A percentile compares a stretch with the other conserved stretches of the same genome.
Conservation (phyloP, 345 rosid species). For the Citrus glauca region DNA sequence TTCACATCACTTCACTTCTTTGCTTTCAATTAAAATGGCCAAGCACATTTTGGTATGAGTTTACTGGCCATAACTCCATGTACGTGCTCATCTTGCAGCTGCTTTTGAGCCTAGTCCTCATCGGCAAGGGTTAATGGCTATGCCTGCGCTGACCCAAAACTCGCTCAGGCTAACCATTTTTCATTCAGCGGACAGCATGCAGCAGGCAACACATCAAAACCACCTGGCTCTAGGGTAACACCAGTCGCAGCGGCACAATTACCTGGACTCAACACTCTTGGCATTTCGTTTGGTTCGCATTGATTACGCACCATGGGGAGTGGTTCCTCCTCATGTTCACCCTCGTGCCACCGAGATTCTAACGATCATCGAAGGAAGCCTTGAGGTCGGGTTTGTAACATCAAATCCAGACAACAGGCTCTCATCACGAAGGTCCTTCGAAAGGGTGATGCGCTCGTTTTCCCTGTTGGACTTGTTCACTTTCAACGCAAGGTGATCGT, state of each 20-base stretch:
- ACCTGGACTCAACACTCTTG: conserved; percentile 23
- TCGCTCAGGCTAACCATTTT: too few species aligned
- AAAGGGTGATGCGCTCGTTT: conserved; percentile 23
- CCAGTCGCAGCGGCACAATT: conserved; percentile 1
- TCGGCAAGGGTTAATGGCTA: too few species aligned
- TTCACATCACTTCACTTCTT: too few species aligned
- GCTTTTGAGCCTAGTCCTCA: too few species aligned
- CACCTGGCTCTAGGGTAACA: neutral
- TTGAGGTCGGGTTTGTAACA: conserved; percentile 18
- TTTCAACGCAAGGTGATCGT: conserved; percentile 19
- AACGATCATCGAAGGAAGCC: conserved; percentile 17
- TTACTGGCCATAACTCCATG: too few species aligned
- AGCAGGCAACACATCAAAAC: conserved; percentile 2
- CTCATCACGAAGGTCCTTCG: conserved; percentile 21
- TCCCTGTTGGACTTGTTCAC: conserved; percentile 22
- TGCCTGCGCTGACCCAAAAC: too few species aligned
- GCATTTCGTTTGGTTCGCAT: conserved; percentile 18
- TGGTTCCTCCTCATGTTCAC: conserved; percentile 16
- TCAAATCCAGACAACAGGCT: conserved; percentile 27
- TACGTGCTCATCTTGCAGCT: too few species aligned
- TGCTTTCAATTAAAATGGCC: too few species aligned
- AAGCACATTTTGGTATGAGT: too few species aligned
- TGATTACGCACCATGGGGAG: conserved; percentile 14
- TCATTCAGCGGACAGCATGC: neutral
- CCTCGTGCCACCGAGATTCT: conserved; percentile 20